Percentiles rank a stretch among this genome's conserved stretches.
phyloP scores from a whole-genome alignment of 139 green algal genomes.

The Trebouxia sp. region DNA sequence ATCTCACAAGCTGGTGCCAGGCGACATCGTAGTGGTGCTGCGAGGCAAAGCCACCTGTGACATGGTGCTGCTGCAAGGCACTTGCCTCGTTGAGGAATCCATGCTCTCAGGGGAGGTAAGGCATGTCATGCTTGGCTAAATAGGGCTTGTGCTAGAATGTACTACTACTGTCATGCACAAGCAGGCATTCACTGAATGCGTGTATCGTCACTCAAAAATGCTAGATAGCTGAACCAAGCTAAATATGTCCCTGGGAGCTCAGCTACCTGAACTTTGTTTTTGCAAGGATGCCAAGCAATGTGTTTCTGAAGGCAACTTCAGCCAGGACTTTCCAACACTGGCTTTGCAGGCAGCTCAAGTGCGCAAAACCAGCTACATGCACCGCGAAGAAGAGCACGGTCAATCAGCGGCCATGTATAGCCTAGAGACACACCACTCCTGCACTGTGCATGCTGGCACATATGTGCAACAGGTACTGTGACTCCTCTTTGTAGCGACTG shows the following conservation, averaged over 20 bases:
- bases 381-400: not conserved
- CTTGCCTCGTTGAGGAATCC: not conserved
- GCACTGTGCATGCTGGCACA: not conserved
- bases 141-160: too few relatives aligned
- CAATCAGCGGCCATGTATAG: not conserved
- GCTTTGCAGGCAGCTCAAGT: not conserved
- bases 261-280: too few relatives aligned
- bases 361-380: not conserved
- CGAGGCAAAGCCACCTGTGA: not conserved
- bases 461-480: not conserved
- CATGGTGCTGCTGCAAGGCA: slow-evolving; percentile 12
- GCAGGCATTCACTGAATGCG: too few relatives aligned
- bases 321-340: too few relatives aligned
- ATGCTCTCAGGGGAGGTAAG: not conserved
- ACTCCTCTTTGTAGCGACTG: not conserved
- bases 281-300: too few relatives aligned
- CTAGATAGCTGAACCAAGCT: too few relatives aligned
- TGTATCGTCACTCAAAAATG: too few relatives aligned
- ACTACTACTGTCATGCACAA: too few relatives aligned
- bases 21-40: not conserved
- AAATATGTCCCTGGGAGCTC: too few relatives aligned
- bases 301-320: too few relatives aligned
- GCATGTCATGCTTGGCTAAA: too few relatives aligned
- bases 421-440: not conserved
- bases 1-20: not conserved